Evolutionary conservation across 225 moss, liverwort and hornwort species (phyloP).

Genomic region (Bryum argenteum): DNA sequence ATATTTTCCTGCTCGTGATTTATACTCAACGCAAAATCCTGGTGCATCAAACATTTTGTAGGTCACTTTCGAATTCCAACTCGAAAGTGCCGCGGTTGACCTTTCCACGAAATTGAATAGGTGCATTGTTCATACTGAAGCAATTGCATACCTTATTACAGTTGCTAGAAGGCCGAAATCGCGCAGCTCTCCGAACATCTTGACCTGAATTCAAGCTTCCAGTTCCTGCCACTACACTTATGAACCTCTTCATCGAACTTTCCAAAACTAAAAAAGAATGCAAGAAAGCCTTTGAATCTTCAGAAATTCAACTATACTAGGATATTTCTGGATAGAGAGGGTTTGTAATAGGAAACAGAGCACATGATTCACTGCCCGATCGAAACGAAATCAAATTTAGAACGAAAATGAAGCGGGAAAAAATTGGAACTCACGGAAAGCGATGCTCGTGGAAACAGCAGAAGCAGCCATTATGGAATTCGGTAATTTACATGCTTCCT

Average conservation of each 20-base stretch:
- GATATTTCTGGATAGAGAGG: not conserved
- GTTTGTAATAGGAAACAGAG: not conserved
- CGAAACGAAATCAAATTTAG: not conserved
- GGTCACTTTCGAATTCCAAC: not conserved
- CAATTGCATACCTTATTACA: constrained; percentile 30
- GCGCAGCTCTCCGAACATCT: constrained; percentile 14
- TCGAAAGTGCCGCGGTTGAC: not conserved
- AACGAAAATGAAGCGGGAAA: not conserved
- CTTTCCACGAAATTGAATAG: not conserved
- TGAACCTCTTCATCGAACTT: constrained; percentile 3
- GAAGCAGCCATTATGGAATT: constrained; percentile 14
- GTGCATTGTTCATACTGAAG: not conserved
- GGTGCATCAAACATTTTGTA: not conserved
- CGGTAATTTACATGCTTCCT: constrained; percentile 19
- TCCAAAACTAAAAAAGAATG: not conserved
- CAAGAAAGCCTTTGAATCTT: not conserved
- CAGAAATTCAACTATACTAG: too few species aligned
- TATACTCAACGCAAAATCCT: not conserved
- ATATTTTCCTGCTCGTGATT: not conserved
- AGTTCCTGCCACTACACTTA: constrained; percentile 22
- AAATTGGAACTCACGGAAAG: constrained; percentile 13
- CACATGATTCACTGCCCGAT: too few species aligned
- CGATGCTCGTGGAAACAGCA: not conserved
- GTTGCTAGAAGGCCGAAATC: constrained; percentile 16
- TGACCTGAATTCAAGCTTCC: constrained; percentile 11